Conservation (phyloP, 495 filamentous ascomycete genomes). For the Haplographium delicatum region DNA sequence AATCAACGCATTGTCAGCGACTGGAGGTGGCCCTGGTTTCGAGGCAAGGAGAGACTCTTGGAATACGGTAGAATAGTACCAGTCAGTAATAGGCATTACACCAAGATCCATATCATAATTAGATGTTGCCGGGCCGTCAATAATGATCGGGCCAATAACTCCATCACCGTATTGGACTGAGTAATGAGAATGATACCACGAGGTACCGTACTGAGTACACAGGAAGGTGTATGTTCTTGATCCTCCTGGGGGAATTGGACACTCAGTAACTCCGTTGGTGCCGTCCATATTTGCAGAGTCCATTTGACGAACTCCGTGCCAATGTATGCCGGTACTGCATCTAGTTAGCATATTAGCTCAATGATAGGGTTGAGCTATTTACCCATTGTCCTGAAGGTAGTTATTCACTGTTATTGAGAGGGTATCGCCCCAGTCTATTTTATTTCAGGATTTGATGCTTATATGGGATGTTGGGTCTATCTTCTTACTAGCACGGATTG, state of each 20-base stretch:
- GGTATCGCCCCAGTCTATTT: constrained; percentile 27
- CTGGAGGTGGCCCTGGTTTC: not conserved
- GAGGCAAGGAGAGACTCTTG: constrained; percentile 24
- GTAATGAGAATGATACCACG: constrained; percentile 59
- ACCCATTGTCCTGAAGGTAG: constrained; percentile 33
- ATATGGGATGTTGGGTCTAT: not conserved
- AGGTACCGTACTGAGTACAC: constrained; percentile 47
- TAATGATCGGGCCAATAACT: constrained; percentile 38
- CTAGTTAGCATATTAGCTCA: not conserved
- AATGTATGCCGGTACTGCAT: constrained; percentile 39
- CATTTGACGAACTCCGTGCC: constrained; percentile 43
- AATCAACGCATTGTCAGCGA: constrained; percentile 26
- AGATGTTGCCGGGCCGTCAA: constrained; percentile 28
- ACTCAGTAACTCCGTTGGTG: constrained; percentile 35
- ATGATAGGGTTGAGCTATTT: constrained; percentile 7
- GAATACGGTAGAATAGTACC: constrained; percentile 19
- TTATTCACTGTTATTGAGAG: constrained; percentile 50
- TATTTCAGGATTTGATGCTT: not conserved
- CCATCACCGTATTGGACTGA: constrained; percentile 47
- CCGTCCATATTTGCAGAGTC: constrained; percentile 34
- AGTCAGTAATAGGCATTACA: constrained; percentile 41
- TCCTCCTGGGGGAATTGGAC: constrained; percentile 37
- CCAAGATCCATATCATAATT: constrained; percentile 43
- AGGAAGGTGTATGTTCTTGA: constrained; percentile 44
- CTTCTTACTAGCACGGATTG: constrained; percentile 26